Conservation (phyloP, 495 filamentous ascomycete species). For the Pyronema domesticum region DNA sequence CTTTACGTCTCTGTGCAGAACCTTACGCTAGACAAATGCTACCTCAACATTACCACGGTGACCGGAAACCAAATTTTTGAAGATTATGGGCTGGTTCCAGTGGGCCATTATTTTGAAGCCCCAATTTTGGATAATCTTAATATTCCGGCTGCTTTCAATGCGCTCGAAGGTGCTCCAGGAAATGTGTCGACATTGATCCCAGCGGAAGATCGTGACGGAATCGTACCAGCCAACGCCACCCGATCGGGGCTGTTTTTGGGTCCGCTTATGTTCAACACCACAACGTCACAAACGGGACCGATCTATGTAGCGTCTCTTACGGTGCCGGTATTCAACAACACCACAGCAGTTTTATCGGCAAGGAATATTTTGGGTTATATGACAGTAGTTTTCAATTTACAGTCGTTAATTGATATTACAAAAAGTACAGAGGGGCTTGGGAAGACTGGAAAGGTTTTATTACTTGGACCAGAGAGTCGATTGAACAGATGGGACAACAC, state of each 20-base stretch:
- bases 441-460: constrained; percentile 36
- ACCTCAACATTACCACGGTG: neutral
- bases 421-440: constrained; percentile 37
- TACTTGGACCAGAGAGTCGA: constrained; percentile 36
- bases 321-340: constrained; percentile 47
- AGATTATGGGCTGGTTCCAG: neutral
- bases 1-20: constrained; percentile 5
- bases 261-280: constrained; percentile 34
- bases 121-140: constrained; percentile 28
- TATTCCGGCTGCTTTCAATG: constrained; percentile 8
- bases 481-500: constrained; percentile 31
- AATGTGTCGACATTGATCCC: constrained; percentile 13
- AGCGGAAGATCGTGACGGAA: constrained; percentile 29
- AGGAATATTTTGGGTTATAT: constrained; percentile 38
- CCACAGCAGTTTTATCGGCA: constrained; percentile 22
- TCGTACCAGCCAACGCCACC: constrained; percentile 1
- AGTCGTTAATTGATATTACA: constrained; percentile 37
- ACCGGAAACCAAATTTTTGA: neutral
- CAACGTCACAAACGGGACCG: constrained; percentile 6
- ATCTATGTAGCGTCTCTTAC: constrained; percentile 47
- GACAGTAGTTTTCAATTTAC: constrained; percentile 35
- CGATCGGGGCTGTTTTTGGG: constrained; percentile 36
- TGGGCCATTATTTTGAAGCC: neutral
- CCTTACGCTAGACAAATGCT: neutral
- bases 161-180: constrained; percentile 29